Evolutionary conservation across 2,329 filamentous ascomycete genomes (phyloP), one percentile per base, ranked within the genome.

Genomic region (Sordariomycetes sp.): DNA sequence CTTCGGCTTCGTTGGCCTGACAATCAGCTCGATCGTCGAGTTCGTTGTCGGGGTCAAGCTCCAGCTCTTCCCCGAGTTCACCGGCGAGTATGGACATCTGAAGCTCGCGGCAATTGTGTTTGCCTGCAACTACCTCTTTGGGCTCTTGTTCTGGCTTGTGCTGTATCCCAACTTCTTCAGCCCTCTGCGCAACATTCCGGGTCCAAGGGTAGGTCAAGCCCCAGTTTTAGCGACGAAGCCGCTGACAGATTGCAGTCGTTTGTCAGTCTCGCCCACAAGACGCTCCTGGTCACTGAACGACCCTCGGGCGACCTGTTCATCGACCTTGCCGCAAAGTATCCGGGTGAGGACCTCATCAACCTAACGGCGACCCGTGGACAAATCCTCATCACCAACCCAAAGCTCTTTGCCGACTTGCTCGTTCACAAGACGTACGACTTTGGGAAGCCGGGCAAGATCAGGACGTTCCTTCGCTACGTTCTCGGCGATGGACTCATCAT

Each of bases 401-500:
- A 34, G 0, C 33, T 51, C 2, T 30, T 52, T 2, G 47, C 46
- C 6, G 49, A 52, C 9, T 24, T 52, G 1, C 40, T 52, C 7
- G 49, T 50, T 2, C 46, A 52, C 14, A 42, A 39, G 11, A 69
- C 68, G 8, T 75, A 77, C 39, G 67, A 71, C 21, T 77, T 73
- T 35, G 45, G 58, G 14, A 76, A 75, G 29, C 68, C 71, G 0
- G 41, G 43, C 4, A 49, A 59, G n/a, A 47, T 70, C 18, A 54
- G 67, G 24, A 50, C 54, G 3, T 68, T 72, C 6, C 51, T 81
- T 6, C 66, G 63, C 1, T 53, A 63, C 5, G 57, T 79, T 9
- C 55, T 80, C 2, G 71, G 77, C 3, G 61, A 75, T 12, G 70
- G 79, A 3, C 55, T 86, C 8, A 57, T 86, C 6, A 49, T 62